phyloP scores from a whole-genome alignment of 805 yeast genomes.

The Candida sonorensis region DNA sequence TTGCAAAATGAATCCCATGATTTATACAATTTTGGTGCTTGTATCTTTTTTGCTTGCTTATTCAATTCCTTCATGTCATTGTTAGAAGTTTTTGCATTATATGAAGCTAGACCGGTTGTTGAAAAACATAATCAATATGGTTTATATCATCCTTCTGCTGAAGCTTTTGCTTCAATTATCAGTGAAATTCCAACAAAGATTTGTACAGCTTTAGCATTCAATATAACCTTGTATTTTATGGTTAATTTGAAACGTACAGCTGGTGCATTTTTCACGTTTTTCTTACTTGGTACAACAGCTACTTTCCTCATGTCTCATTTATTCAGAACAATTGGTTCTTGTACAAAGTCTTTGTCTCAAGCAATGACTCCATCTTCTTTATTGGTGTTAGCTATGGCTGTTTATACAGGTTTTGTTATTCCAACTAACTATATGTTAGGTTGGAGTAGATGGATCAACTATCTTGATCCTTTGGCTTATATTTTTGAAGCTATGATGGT shows the following conservation, averaged over 20 bases:
- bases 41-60: slow-evolving; percentile 60
- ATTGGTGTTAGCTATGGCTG: slow-evolving; percentile 38
- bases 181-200: slow-evolving; percentile 51
- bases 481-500: slow-evolving; percentile 49
- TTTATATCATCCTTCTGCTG: slow-evolving; percentile 50
- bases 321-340: slow-evolving; percentile 48
- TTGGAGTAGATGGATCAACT: slow-evolving; percentile 63
- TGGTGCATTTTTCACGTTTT: slow-evolving; percentile 49
- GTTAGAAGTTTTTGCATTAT: slow-evolving; percentile 49
- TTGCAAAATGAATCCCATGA: slow-evolving; percentile 34
- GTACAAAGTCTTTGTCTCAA: slow-evolving; percentile 38
- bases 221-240: slow-evolving; percentile 45
- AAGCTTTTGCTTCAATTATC: slow-evolving; percentile 55
- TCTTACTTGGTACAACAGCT: slow-evolving; percentile 34
- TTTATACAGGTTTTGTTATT: slow-evolving; percentile 52
- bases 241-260: slow-evolving; percentile 44
- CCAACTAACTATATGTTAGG: slow-evolving; percentile 52
- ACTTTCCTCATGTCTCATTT: slow-evolving; percentile 49
- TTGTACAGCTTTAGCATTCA: slow-evolving; percentile 37
- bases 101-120: slow-evolving; percentile 49
- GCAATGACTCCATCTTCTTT: slow-evolving; percentile 56
- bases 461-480: slow-evolving; percentile 51
- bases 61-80: slow-evolving; percentile 58
- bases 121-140: slow-evolving; percentile 55
- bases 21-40: slow-evolving; percentile 52